Conservation (phyloP, 768 basidiomycete genomes). For the Calocera cornea region DNA sequence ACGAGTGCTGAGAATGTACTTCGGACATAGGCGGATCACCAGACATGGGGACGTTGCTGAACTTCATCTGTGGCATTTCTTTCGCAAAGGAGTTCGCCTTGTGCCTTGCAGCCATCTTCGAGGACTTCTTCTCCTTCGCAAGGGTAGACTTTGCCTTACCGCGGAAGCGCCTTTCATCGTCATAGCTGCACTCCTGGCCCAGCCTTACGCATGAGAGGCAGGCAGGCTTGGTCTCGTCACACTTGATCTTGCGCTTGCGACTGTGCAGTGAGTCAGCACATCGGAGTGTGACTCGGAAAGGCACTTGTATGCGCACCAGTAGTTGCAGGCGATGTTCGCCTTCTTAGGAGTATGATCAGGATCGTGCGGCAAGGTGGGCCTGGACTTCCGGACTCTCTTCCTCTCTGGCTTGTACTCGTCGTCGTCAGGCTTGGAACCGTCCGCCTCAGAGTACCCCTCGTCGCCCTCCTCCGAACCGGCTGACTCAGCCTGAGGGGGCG, state of each 20-base stretch:
- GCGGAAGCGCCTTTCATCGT: conserved; percentile 1
- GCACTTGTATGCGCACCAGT: background rate
- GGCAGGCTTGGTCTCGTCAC: conserved; percentile 6
- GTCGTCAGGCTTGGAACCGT: background rate
- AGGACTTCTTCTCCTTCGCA: background rate
- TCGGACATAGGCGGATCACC: background rate
- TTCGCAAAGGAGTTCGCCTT: background rate
- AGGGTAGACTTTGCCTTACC: background rate
- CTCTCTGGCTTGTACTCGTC: background rate
- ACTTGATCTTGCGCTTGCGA: conserved; percentile 9
- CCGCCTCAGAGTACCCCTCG: background rate
- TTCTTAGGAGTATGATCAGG: background rate
- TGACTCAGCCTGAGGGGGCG: background rate
- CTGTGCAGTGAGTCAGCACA: background rate
- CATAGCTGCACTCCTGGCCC: background rate
- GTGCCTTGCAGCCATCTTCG: background rate
- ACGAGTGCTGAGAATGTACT: background rate
- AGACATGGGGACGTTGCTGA: background rate
- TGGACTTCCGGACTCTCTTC: background rate
- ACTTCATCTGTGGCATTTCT: background rate
- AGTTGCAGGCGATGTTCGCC: conserved; percentile 1
- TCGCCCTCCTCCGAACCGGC: background rate
- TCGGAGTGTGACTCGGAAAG: background rate
- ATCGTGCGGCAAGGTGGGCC: background rate
- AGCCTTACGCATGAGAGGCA: conserved; percentile 3